Base-by-base conservation (phyloP, 1,284 basidiomycete species). In the Tremellales sp. region DNA sequence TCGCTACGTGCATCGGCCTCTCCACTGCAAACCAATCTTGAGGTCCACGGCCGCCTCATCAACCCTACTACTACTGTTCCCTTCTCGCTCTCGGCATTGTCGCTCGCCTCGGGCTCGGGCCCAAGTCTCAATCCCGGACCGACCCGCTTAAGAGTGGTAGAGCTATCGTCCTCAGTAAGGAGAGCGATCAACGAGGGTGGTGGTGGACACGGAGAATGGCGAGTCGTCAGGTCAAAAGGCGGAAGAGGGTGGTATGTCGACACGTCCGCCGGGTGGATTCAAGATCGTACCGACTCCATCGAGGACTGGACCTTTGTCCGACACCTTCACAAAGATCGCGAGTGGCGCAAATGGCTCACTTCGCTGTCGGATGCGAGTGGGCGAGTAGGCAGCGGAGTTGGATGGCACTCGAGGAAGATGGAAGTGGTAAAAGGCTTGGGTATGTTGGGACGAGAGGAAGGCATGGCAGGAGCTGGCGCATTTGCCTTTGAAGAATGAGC, bases 351-450 rank as follows among this genome's bases (percentile, higher is more conserved):
- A 27, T 85, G 85, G 67, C 77, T 90, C 64, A 82, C 84, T 59
- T 77, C 79, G 37, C 75, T 94, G n/a, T 83, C 87, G 12, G 80
- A 84, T 56, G 84, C 85, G 11, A 88, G 89, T 58, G 91, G 91
- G 1, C 89, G 90, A 61, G 92, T 96, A 3, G 85, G 81, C 61
- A 89, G 86, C 63, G 87, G 85, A 4, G 82, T 92, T 2, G 94
- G 94, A 0, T 98, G 94, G 93, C 91, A 97, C 74, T 84, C 87
- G 29, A 77, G 91, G 46, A 98, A 98, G 78, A 93, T 97, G 90
- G 93, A 97, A 81, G 88, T 96, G 47, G 71, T 97, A 51, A 83
- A 87, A 60, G 92, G 92, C 3, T 80, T 86, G 64, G 92, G 92
- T 12, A 85, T 97, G 82, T 77, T 94, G 31, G 92, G 91, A 3